Evolutionary conservation across 805 yeast genomes (phyloP).

Genomic region (Lipomyces spencermartinsiae): DNA sequence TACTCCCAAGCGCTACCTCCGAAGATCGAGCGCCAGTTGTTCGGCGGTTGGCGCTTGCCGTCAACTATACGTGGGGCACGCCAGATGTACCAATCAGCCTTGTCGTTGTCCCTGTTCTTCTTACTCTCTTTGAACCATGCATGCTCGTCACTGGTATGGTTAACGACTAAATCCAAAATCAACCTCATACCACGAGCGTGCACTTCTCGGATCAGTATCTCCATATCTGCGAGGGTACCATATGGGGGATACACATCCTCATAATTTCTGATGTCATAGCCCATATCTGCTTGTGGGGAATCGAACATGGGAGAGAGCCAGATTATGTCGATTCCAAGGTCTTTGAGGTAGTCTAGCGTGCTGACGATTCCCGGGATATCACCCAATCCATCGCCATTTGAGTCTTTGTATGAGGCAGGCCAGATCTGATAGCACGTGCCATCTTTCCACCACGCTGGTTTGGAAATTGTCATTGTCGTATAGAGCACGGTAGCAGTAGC

Average conservation of each 20-base stretch:
- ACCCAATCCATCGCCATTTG: no score
- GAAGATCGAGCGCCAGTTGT: no score
- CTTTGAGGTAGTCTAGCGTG: no score
- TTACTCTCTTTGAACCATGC: no score
- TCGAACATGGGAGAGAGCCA: conserved; percentile 67
- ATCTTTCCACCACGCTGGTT: conserved; percentile 57
- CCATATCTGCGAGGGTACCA: conserved; percentile 63
- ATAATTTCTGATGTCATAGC: conserved; percentile 65
- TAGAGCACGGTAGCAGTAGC: neutral
- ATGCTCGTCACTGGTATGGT: no score
- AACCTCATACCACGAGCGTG: conserved; percentile 59
- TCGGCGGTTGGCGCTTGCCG: no score
- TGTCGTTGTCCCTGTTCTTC: no score
- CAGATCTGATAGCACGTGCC: conserved; percentile 64
- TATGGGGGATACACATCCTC: conserved; percentile 57
- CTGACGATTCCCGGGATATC: no score
- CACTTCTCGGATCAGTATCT: conserved; percentile 53
- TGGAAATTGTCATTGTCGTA: conserved; percentile 4
- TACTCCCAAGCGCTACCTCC: no score
- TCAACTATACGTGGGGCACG: no score
- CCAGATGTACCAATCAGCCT: no score
- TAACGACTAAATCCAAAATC: conserved; percentile 62
- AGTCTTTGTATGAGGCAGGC: conserved; percentile 68
- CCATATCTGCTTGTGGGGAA: conserved; percentile 68
- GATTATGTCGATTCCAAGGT: no score